phyloP scores from a whole-genome alignment of 2,329 filamentous ascomycete species.

The Alternaria panax region DNA sequence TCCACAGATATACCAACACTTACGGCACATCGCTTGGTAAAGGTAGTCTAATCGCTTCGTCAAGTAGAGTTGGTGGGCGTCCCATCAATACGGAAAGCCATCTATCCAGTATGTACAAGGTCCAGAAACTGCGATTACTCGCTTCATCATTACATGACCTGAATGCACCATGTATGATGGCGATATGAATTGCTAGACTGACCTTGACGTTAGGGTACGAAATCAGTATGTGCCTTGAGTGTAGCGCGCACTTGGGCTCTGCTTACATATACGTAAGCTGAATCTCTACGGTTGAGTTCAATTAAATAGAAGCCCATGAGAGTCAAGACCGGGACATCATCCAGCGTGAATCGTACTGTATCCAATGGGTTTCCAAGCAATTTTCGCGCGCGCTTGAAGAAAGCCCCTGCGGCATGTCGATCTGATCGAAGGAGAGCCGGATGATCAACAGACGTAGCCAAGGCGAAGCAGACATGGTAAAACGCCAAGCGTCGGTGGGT shows the following conservation, averaged over 20 bases:
- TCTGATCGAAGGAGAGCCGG: conserved; percentile 19
- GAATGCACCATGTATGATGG: conserved; percentile 36
- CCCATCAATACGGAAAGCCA: conserved; percentile 41
- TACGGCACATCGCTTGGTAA: conserved; percentile 31
- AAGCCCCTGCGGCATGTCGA: conserved; percentile 30
- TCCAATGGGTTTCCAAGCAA: conserved; percentile 38
- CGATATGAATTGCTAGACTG: conserved; percentile 34
- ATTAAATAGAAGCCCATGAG: conserved; percentile 40
- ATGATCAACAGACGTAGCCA: conserved; percentile 29
- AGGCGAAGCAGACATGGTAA: conserved; percentile 36
- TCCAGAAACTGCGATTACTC: conserved; percentile 33
- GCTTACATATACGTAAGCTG: conserved; percentile 37
- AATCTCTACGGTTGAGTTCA: conserved; percentile 39
- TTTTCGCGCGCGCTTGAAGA: conserved; percentile 35
- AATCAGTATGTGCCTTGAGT: not conserved
- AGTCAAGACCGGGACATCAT: conserved; percentile 34
- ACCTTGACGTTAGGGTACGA: not conserved
- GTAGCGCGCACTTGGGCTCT: not conserved
- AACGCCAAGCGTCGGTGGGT: conserved; percentile 31
- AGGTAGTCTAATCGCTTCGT: conserved; percentile 35
- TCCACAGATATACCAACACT: conserved; percentile 8
- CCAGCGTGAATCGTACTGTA: conserved; percentile 33
- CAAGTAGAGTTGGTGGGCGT: conserved; percentile 33
- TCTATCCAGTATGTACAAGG: conserved; percentile 36
- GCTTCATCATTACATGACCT: conserved; percentile 27